A percentile compares a stretch with the other conserved stretches of the same genome.
phyloP scores from a whole-genome alignment of 139 green algal genomes.

The Auxenochlorella pyrenoidosa region DNA sequence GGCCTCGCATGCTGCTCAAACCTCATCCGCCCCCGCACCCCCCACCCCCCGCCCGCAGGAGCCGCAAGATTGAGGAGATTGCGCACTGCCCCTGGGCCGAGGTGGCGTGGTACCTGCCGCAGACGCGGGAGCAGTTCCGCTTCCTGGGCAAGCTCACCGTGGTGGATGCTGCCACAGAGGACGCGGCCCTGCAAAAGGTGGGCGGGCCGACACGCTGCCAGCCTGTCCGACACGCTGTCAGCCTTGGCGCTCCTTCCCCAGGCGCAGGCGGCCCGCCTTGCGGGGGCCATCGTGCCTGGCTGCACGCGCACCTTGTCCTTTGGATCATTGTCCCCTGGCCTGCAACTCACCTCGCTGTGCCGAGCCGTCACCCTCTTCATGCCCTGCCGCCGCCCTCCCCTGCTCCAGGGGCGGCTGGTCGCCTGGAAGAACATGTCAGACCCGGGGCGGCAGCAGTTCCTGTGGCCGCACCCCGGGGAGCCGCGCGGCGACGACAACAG shows the following conservation, averaged over 20 bases:
- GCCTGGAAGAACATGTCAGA: conserved; percentile 53
- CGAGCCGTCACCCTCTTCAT: too few relatives aligned
- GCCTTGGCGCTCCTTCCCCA: too few relatives aligned
- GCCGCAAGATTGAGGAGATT: conserved; percentile 63
- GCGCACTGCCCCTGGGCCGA: conserved; percentile 61
- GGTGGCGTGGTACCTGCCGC: conserved; percentile 83
- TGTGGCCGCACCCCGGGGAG: conserved; percentile 41
- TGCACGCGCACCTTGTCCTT: too few relatives aligned
- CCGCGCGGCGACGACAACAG: conserved; percentile 20
- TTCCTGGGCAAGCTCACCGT: conserved; percentile 67
- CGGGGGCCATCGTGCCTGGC: too few relatives aligned
- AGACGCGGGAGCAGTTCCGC: conserved; percentile 75
- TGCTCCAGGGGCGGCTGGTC: conserved; percentile 32
- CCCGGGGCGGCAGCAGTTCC: conserved; percentile 52
- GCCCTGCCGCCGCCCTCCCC: neutral
- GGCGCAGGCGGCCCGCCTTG: too few relatives aligned
- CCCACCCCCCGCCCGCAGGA: too few relatives aligned
- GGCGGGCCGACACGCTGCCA: too few relatives aligned
- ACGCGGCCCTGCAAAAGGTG: conserved; percentile 51
- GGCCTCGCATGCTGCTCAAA: too few relatives aligned
- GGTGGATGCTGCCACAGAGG: conserved; percentile 39
- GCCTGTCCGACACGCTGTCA: too few relatives aligned
- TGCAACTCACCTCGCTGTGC: too few relatives aligned
- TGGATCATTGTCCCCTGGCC: too few relatives aligned
- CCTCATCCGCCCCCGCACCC: too few relatives aligned